Evolutionary conservation across 2,329 filamentous ascomycete genomes (phyloP), one percentile per base, ranked within the genome.

Genomic region (Purpureocillium lavendulum): DNA sequence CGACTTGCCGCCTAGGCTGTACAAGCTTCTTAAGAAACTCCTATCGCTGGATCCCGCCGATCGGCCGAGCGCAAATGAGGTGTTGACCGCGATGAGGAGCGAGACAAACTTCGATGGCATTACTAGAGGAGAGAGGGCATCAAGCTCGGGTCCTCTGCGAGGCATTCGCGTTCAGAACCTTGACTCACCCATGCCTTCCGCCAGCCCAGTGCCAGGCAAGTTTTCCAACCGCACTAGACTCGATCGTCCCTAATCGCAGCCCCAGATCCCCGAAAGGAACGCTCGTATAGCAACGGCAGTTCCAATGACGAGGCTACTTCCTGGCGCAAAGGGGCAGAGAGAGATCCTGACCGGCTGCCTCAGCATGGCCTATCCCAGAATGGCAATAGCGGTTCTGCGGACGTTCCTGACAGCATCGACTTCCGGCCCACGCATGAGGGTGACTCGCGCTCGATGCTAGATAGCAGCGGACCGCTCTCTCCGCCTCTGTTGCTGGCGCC

Each of bases 1-100:
- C 1, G 92, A 97, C 51, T 67, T 98, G 1, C 92, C 92, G 0
- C 74, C 87, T 5, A 83, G 86, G 57, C 73, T 98, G 0, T 98
- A 97, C 60, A 77, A 78, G 34, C 80, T 94, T 39, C 70, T 98
- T 4, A 88, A 87, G 57, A 78, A 78, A 40, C 69, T 98, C 5
- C 72, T 98, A 6, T 82, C 87, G 1, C 68, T 94, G 11, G 73
- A 89, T 43, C 87, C 90, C 0, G 65, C 69, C 2, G 77, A 88
- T 40, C 73, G 92, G 7, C 92, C 92, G 0, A 87, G 80, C 33
- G 89, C 92, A 1, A 85, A 80, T 34, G 89, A 97, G 41, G 90
- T 98, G 2, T 61, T 97, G 30, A 71, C 72, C 9, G 84, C 79
- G 2, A 86, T 95, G 60, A 82, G 84, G 49, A 80, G 75, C 30